Evolutionary conservation across 176 grass and related monocot species (phyloP).

Genomic region (Musa acuminata): DNA sequence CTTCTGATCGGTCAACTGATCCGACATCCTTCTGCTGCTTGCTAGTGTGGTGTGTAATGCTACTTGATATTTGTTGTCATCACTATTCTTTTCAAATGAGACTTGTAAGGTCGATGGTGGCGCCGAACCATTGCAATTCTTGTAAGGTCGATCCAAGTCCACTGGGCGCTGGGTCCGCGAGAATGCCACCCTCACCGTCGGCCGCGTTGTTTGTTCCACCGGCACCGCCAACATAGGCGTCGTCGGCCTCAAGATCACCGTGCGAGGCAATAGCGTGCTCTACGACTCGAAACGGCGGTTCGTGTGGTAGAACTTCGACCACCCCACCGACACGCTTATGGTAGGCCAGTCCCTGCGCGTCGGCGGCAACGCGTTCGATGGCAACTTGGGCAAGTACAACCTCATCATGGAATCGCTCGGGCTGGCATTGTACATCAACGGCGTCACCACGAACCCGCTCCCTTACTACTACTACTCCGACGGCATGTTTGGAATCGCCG

Average conservation of each 20-base stretch:
- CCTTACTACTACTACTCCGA: slow-evolving; percentile 40
- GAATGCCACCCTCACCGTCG: too few species aligned
- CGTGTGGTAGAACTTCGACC: slow-evolving; percentile 36
- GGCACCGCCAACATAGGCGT: slow-evolving; percentile 23
- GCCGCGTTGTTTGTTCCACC: too few species aligned
- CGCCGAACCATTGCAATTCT: too few species aligned
- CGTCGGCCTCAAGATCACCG: slow-evolving; percentile 22
- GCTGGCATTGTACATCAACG: slow-evolving; percentile 14
- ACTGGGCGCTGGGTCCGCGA: too few species aligned
- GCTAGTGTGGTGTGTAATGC: too few species aligned
- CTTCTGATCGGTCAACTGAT: too few species aligned
- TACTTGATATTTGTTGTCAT: too few species aligned
- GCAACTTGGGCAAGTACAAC: slow-evolving; percentile 7
- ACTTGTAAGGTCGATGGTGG: too few species aligned
- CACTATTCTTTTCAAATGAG: too few species aligned
- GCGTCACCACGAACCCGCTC: slow-evolving; percentile 5
- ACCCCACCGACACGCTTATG: slow-evolving; percentile 38
- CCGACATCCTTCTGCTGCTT: too few species aligned
- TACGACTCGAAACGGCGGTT: slow-evolving; percentile 16
- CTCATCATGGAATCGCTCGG: slow-evolving; percentile 1
- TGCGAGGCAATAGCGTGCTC: slow-evolving; percentile 29
- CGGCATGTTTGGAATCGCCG: slow-evolving; percentile 12
- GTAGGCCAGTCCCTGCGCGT: slow-evolving; percentile 25
- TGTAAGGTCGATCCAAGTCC: too few species aligned
- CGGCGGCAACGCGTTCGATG: background rate